Conservation (phyloP, 2,329 filamentous ascomycete genomes). For the Ceratocystis alfenasii region DNA sequence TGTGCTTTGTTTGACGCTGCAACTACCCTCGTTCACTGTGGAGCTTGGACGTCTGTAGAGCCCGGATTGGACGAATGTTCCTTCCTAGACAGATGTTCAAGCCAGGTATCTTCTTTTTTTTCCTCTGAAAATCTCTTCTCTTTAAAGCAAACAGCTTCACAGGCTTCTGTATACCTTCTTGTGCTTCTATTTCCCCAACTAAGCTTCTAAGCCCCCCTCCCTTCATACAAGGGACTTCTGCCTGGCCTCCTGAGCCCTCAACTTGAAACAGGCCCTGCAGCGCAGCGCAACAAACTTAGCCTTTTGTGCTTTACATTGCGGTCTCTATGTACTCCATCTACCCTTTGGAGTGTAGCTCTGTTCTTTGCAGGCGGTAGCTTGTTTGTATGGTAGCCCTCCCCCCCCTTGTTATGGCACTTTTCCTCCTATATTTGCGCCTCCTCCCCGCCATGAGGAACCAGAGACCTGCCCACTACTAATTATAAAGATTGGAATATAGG, state of each 20-base stretch:
- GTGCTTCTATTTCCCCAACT: neutral
- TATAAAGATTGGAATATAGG: conserved; percentile 7
- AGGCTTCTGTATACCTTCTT: neutral
- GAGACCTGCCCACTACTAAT: neutral
- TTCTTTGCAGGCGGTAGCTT: neutral
- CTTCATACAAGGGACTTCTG: neutral
- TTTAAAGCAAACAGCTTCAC: neutral
- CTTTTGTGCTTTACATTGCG: neutral
- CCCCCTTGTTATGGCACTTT: neutral
- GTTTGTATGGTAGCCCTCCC: neutral
- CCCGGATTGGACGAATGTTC: neutral
- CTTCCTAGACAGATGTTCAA: neutral
- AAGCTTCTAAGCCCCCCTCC: neutral
- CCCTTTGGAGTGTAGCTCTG: neutral
- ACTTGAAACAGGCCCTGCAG: conserved; percentile 2
- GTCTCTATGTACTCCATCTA: neutral
- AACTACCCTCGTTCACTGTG: neutral
- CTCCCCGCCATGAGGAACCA: neutral
- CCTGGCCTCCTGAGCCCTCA: neutral
- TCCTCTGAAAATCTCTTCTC: neutral
- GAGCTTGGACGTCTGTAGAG: neutral
- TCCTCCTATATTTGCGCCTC: neutral
- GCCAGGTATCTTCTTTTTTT: neutral
- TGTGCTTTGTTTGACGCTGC: neutral
- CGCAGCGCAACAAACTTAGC: neutral